A percentile compares a stretch with the other conserved stretches of the same genome.
phyloP scores from a whole-genome alignment of 176 grass and related monocot genomes.

The Aegilops bicornis region DNA sequence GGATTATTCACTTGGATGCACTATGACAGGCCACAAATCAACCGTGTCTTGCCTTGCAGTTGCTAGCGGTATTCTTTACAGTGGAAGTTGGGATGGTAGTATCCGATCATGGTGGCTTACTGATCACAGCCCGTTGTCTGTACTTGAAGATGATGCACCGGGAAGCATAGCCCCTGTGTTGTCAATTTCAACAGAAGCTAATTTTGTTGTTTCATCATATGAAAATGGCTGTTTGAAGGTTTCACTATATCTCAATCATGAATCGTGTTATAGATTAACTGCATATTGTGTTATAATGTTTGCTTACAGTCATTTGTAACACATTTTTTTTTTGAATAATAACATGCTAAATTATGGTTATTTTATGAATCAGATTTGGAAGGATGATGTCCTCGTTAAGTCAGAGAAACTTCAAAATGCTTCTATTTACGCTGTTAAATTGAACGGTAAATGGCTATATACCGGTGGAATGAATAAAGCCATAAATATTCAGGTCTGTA shows the following conservation, averaged over 20 bases:
- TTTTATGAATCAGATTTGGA: slow-evolving; percentile 72
- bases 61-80: slow-evolving; percentile 78
- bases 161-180: slow-evolving; percentile 76
- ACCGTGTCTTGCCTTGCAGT: slow-evolving; percentile 83
- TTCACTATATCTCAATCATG: slow-evolving; percentile 16
- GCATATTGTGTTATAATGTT: slow-evolving; percentile 12
- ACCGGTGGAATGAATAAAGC: slow-evolving; percentile 85
- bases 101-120: slow-evolving; percentile 90
- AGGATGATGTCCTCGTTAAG: slow-evolving; percentile 67
- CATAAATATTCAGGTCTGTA: slow-evolving; percentile 67
- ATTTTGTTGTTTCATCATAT: slow-evolving; percentile 70
- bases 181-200: slow-evolving; percentile 62
- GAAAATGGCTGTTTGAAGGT: slow-evolving; percentile 97
- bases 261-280: background rate
- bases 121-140: slow-evolving; percentile 76
- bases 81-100: slow-evolving; percentile 96
- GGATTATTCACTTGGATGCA: slow-evolving; percentile 86
- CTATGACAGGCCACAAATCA: slow-evolving; percentile 86
- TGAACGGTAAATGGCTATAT: slow-evolving; percentile 71
- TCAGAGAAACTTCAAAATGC: slow-evolving; percentile 68
- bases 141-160: slow-evolving; percentile 62
- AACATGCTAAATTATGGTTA: background rate
- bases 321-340: too few species aligned
- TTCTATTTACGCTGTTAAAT: slow-evolving; percentile 73
- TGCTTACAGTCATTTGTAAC: background rate